These are phyloP conservation scores for Lonicera japonica DNA, from an alignment of 129 eudicot species.

Conservation along the genomic window DNA sequence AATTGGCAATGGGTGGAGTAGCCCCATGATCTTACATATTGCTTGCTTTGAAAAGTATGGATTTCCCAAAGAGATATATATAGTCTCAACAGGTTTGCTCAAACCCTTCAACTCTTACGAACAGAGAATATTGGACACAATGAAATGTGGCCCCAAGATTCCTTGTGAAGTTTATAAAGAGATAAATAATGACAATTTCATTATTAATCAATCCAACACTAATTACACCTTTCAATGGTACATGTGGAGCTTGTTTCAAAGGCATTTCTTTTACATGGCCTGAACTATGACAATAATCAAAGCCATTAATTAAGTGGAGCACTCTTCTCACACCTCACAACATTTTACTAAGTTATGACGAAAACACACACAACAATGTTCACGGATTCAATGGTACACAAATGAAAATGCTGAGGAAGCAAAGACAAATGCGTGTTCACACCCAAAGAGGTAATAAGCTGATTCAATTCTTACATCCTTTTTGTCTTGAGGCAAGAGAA, in stretches of 20 bases:
- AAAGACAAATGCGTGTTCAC: background rate
- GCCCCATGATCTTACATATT: too few species aligned
- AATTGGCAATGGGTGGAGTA: too few species aligned
- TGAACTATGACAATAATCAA: background rate
- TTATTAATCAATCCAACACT: too few species aligned
- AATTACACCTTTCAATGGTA: background rate
- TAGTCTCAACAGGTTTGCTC: too few species aligned
- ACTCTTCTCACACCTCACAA: background rate
- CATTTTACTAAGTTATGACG: background rate
- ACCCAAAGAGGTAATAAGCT: background rate
- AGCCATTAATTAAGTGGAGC: background rate
- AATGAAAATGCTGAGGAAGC: background rate
- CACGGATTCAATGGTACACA: background rate
- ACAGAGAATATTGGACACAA: too few species aligned
- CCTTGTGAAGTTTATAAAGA: too few species aligned
- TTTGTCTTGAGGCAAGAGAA: conserved; percentile 95
- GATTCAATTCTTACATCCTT: conserved; percentile 61
- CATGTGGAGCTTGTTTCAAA: background rate
- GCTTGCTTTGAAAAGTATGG: too few species aligned
- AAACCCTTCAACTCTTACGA: too few species aligned
- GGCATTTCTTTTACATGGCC: background rate
- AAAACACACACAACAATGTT: background rate
- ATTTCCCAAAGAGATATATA: too few species aligned
- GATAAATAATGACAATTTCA: too few species aligned
- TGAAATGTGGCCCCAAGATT: too few species aligned